phyloP scores from a whole-genome alignment of 495 filamentous ascomycete genomes.

The Amphirosellinia nigrospora region DNA sequence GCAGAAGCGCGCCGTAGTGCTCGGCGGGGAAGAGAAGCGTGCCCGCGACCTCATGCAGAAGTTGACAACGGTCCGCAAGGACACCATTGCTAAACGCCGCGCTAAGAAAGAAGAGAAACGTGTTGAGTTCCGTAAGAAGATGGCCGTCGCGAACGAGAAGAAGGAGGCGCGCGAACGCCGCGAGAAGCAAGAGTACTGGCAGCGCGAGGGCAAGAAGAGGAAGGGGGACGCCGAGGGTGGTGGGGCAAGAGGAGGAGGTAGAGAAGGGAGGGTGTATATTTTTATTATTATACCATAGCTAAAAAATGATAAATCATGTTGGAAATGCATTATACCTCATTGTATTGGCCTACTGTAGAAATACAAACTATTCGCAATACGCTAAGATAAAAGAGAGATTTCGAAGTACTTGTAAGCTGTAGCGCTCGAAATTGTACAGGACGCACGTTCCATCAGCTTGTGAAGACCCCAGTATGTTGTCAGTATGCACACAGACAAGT shows the following conservation, averaged over 20 bases:
- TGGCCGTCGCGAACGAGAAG: slow-evolving; percentile 81
- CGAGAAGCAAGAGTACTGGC: slow-evolving; percentile 93
- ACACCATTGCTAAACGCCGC: slow-evolving; percentile 80
- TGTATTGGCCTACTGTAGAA: background rate
- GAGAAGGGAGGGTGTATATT: background rate
- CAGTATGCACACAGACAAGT: background rate
- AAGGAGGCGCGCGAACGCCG: slow-evolving; percentile 81
- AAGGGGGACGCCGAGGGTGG: slow-evolving; percentile 66
- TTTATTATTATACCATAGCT: background rate
- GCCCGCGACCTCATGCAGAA: slow-evolving; percentile 92
- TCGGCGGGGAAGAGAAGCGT: slow-evolving; percentile 79
- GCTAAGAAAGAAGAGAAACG: slow-evolving; percentile 85
- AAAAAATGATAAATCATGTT: background rate
- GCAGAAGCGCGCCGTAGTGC: slow-evolving; percentile 90
- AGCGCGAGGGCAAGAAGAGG: slow-evolving; percentile 92
- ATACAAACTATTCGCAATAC: no score
- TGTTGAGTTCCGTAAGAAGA: slow-evolving; percentile 77
- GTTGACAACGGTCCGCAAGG: slow-evolving; percentile 87
- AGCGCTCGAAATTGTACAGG: background rate
- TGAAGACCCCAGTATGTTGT: background rate
- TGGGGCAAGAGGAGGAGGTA: slow-evolving; percentile 70
- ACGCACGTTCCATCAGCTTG: background rate
- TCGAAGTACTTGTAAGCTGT: background rate
- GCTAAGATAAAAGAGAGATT: background rate
- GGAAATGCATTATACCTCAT: background rate